Evolutionary conservation across 352 stramenopile genomes (phyloP), one percentile per base, ranked within the genome.

Genomic region (Phytophthora ramorum): DNA sequence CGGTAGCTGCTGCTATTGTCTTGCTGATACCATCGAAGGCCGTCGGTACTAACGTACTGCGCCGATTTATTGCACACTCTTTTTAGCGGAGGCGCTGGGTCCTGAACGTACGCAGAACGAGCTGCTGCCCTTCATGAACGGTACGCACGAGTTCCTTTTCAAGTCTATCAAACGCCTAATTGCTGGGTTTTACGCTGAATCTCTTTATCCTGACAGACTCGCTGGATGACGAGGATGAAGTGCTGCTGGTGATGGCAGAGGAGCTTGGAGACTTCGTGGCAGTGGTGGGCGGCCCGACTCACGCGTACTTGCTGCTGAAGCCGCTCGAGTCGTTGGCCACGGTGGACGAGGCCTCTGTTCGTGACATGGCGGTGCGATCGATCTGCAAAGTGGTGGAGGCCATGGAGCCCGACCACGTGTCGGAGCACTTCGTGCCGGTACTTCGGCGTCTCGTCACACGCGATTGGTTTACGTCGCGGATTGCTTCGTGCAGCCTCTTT

Each of bases 191-290:
- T 20, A 44, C 34, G 30, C 9, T 58, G 32, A 66, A 22, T 19
- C 62, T 44, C 9, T 69, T 48, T 30, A 61, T 47, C 43, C 22
- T 63, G 43, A 48, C 75, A 95, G 97, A 99, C 62, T 98, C 90
- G 14, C 87, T 98, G 16, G 97, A 99, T 66, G 97, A 99, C 61
- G 97, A 99, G 69, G 98, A 99, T 75, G 96, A 99, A 72, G 96
- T 99, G 30, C 75, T 99, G 45, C 69, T 98, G 47, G 93, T 96
- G 37, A 97, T 98, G 81, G 95, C 95, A 6, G 92, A 98, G 66
- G 86, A 98, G 55, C 66, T 98, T 8, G 93, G 90, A 53, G 92
- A 81, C 53, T 93, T 98, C 32, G 81, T 90, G 7, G 80, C 93
- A n/a, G 80, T 97, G 37, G 87, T 99, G 1, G 97, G 97, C 26